phyloP scores from a whole-genome alignment of 331 rosid genomes.

The Quercus phellos region DNA sequence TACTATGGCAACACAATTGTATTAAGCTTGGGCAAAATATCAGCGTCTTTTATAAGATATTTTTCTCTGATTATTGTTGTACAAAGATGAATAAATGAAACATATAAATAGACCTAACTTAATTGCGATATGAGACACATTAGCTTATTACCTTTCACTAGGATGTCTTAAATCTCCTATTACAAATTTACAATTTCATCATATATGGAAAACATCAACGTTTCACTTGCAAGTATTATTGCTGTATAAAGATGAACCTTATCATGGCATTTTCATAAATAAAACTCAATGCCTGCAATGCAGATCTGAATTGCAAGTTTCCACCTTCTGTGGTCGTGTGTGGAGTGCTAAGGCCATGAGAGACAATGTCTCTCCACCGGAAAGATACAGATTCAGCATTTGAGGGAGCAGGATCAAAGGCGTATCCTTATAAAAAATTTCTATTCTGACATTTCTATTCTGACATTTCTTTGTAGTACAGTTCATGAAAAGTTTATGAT shows the following conservation, averaged over 20 bases:
- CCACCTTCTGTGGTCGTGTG: not conserved
- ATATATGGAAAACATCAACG: not conserved
- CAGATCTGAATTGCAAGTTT: constrained; percentile 23
- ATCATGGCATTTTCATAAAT: constrained; percentile 12
- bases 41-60: not conserved
- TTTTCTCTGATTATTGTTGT: not conserved
- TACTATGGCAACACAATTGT: not conserved
- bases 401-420: constrained; percentile 70
- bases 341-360: constrained; percentile 34
- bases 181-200: not conserved
- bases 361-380: constrained; percentile 53
- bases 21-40: constrained; percentile 1
- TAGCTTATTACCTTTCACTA: constrained; percentile 16
- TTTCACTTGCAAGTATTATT: not conserved
- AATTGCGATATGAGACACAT: constrained; percentile 9
- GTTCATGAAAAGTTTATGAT: not conserved
- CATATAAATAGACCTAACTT: constrained; percentile 1
- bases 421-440: constrained; percentile 63
- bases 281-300: constrained; percentile 21
- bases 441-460: constrained; percentile 5
- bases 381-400: constrained; percentile 76
- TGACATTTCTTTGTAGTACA: not conserved
- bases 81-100: not conserved
- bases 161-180: not conserved
- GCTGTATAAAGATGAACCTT: not conserved